Conservation (phyloP, 805 yeast genomes). For the Candida koratica region DNA sequence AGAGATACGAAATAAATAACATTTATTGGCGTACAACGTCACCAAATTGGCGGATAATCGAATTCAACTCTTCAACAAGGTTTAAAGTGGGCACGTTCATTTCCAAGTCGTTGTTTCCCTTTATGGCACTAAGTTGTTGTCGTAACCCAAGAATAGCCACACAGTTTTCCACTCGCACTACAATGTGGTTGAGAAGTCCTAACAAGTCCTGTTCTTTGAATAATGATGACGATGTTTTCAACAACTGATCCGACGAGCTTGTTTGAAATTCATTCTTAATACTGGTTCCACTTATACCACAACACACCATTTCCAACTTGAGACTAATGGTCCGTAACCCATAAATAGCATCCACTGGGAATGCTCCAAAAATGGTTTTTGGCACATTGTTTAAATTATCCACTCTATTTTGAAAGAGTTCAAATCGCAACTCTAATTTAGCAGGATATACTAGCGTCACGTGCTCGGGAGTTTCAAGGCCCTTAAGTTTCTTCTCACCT, state of each 20-base stretch:
- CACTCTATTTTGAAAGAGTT: constrained; percentile 31
- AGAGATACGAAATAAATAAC: too few species aligned
- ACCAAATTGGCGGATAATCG: constrained; percentile 11
- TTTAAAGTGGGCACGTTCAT: constrained; percentile 8
- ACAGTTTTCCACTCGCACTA: constrained; percentile 65
- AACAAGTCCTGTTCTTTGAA: constrained; percentile 42
- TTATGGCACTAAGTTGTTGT: constrained; percentile 24
- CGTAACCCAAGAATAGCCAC: constrained; percentile 35
- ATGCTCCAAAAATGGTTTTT: constrained; percentile 30
- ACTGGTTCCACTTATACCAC: constrained; percentile 45
- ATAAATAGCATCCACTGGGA: constrained; percentile 44
- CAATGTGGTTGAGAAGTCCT: constrained; percentile 57
- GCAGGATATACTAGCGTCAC: constrained; percentile 77
- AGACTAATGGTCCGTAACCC: constrained; percentile 53
- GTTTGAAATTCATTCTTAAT: constrained; percentile 25
- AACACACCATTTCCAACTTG: constrained; percentile 55
- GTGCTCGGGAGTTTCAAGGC: constrained; percentile 87
- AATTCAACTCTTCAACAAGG: constrained; percentile 11
- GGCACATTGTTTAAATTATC: constrained; percentile 28
- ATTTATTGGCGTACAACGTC: too few species aligned
- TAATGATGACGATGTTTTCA: constrained; percentile 16
- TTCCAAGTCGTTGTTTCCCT: constrained; percentile 18
- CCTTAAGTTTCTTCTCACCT: constrained; percentile 89
- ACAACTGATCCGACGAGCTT: constrained; percentile 23
- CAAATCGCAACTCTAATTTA: constrained; percentile 56